These are phyloP conservation scores for Hypericum androsaemum DNA, from an alignment of 345 rosid genomes.

Conservation along the genomic window DNA sequence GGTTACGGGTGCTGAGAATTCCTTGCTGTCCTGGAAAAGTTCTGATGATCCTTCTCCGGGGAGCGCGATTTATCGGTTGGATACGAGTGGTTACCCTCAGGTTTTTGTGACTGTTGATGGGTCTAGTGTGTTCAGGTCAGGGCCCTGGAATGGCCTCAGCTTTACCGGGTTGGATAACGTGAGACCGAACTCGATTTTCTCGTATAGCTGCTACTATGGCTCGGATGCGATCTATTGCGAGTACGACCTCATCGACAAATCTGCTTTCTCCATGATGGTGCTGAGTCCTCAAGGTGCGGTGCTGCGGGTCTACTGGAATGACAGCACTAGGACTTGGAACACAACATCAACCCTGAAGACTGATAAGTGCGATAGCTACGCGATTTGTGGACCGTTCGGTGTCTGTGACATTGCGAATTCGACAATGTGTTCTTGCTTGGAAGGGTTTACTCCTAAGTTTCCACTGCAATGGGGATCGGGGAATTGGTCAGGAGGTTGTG, in stretches of 20 bases:
- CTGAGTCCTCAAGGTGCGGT: conserved; percentile 1
- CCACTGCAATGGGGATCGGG: background rate
- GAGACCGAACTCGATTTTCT: conserved; percentile 6
- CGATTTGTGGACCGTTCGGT: conserved; percentile 12
- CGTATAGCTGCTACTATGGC: conserved; percentile 9
- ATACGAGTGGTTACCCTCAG: too few relatives aligned
- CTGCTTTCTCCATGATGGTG: conserved; percentile 11
- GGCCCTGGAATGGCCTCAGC: conserved; percentile 24
- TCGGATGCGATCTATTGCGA: conserved; percentile 5
- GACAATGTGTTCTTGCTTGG: background rate
- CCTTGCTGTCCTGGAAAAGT: background rate
- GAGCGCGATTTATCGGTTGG: background rate
- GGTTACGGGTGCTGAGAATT: background rate
- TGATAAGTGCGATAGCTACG: conserved; percentile 13
- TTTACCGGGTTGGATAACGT: conserved; percentile 8
- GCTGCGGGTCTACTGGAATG: conserved; percentile 6
- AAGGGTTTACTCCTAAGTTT: background rate
- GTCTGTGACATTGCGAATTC: conserved; percentile 10
- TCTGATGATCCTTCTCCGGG: background rate
- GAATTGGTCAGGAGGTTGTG: background rate
- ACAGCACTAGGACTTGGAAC: conserved; percentile 2
- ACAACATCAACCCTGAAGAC: background rate
- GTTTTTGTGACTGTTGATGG: too few relatives aligned
- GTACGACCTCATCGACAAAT: conserved; percentile 6
- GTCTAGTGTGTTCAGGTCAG: conserved; percentile 5